Conservation (phyloP, 371 early-diverging fungal species). For the Zychaea mexicana region DNA sequence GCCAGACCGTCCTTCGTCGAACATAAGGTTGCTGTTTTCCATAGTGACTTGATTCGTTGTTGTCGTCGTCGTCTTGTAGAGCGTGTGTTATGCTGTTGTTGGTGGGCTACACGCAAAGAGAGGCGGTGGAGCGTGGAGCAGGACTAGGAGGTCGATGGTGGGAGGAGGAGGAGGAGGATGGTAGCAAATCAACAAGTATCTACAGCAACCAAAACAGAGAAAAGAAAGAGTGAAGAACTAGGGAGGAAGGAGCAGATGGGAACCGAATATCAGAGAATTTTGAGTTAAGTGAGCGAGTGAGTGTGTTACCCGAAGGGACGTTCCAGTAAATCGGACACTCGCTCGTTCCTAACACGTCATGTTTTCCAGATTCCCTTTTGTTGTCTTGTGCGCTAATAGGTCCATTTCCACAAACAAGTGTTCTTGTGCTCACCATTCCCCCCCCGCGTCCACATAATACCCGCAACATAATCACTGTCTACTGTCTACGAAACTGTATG, state of each 20-base stretch:
- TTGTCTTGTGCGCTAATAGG: background rate
- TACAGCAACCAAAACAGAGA: background rate
- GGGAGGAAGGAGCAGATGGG: slow-evolving; percentile 2
- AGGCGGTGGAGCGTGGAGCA: background rate
- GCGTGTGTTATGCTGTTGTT: too few species aligned
- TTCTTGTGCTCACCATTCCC: too few species aligned
- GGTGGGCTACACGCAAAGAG: too few species aligned
- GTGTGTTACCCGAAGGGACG: background rate
- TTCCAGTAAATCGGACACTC: background rate
- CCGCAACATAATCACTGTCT: too few species aligned
- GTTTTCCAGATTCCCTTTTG: slow-evolving; percentile 7
- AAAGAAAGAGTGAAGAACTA: slow-evolving; percentile 7
- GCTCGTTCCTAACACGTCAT: background rate
- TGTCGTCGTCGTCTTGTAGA: background rate
- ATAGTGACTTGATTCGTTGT: background rate
- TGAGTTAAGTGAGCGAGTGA: background rate
- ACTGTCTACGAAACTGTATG: too few species aligned
- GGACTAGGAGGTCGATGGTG: slow-evolving; percentile 3
- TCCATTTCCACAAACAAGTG: too few species aligned
- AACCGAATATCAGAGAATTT: slow-evolving; percentile 4
- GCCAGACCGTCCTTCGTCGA: background rate
- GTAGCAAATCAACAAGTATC: too few species aligned
- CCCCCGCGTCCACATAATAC: too few species aligned
- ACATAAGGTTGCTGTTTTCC: background rate
- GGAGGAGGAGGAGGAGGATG: background rate